Conservation (phyloP, 169 alveolate species). For the Plasmodium yoelii region DNA sequence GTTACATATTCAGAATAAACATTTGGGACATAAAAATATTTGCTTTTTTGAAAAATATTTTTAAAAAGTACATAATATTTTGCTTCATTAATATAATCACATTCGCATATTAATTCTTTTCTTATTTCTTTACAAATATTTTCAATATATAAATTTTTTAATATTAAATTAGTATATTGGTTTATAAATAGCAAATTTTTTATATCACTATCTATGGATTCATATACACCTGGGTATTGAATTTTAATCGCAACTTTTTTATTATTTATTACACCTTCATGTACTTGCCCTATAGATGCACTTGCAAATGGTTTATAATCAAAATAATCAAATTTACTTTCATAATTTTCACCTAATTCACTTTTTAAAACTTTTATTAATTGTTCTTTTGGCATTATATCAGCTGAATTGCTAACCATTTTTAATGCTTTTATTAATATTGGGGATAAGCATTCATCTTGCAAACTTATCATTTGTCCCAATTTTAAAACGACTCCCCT, state of each 20-base stretch:
- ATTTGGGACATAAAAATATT: conserved; percentile 83
- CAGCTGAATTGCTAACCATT: conserved; percentile 92
- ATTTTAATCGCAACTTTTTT: conserved; percentile 81
- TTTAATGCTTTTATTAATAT: conserved; percentile 89
- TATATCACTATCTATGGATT: conserved; percentile 85
- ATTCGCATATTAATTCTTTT: conserved; percentile 83
- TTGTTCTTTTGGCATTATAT: conserved; percentile 92
- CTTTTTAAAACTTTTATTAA: conserved; percentile 85
- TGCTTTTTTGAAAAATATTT: conserved; percentile 77
- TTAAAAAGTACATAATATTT: conserved; percentile 81
- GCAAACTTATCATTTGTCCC: conserved; percentile 89
- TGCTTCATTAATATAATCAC: conserved; percentile 87
- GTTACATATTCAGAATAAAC: conserved; percentile 81
- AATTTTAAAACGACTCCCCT: conserved; percentile 92
- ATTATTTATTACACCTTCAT: conserved; percentile 78
- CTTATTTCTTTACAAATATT: conserved; percentile 80
- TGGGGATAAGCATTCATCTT: conserved; percentile 92
- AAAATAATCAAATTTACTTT: conserved; percentile 83
- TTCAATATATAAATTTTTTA: conserved; percentile 80
- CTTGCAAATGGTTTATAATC: conserved; percentile 87
- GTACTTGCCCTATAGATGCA: conserved; percentile 90
- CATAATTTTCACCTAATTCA: conserved; percentile 92
- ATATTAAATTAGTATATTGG: conserved; percentile 80
- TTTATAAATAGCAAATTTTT: conserved; percentile 80
- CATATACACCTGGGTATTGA: conserved; percentile 86